Percentiles rank a stretch among this genome's conserved stretches.
These are phyloP conservation scores for Pisolithus microcarpus DNA, from an alignment of 768 basidiomycete species.

Conservation along the genomic window DNA sequence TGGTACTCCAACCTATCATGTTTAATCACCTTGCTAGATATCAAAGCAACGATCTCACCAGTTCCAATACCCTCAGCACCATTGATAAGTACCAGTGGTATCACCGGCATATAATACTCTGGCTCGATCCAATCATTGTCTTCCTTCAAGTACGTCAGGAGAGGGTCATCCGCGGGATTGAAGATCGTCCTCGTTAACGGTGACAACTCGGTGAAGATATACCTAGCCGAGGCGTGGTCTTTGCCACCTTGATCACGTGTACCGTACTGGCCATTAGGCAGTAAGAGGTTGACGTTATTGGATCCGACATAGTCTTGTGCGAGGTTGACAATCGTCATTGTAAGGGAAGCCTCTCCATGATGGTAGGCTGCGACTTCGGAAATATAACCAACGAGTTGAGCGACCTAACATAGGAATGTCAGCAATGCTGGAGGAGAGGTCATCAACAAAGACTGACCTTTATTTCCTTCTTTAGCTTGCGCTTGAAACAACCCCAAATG, in stretches of 20 bases:
- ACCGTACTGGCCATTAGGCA: constrained; percentile 92
- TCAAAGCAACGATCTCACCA: constrained; percentile 39
- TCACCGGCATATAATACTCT: constrained; percentile 85
- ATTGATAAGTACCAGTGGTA: constrained; percentile 87
- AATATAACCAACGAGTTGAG: constrained; percentile 93
- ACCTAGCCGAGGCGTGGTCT: constrained; percentile 94
- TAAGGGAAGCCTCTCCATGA: constrained; percentile 87
- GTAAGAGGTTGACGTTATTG: constrained; percentile 87
- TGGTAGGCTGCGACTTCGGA: constrained; percentile 93
- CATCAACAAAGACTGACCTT: constrained; percentile 47
- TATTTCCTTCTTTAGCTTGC: constrained; percentile 86
- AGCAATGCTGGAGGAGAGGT: not conserved
- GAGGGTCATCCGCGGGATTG: constrained; percentile 75
- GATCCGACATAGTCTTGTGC: constrained; percentile 93
- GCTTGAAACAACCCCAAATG: constrained; percentile 92
- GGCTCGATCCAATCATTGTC: constrained; percentile 86
- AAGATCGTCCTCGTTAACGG: constrained; percentile 71
- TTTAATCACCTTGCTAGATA: constrained; percentile 1
- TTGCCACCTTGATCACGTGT: constrained; percentile 91
- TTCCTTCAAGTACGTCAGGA: constrained; percentile 80
- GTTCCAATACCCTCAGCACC: constrained; percentile 98
- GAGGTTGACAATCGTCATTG: constrained; percentile 84
- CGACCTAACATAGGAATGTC: constrained; percentile 48
- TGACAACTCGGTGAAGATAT: constrained; percentile 82
- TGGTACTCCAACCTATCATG: constrained; percentile 84